Conservation (phyloP, 805 yeast species). For the Candida khao-thaluensis region DNA sequence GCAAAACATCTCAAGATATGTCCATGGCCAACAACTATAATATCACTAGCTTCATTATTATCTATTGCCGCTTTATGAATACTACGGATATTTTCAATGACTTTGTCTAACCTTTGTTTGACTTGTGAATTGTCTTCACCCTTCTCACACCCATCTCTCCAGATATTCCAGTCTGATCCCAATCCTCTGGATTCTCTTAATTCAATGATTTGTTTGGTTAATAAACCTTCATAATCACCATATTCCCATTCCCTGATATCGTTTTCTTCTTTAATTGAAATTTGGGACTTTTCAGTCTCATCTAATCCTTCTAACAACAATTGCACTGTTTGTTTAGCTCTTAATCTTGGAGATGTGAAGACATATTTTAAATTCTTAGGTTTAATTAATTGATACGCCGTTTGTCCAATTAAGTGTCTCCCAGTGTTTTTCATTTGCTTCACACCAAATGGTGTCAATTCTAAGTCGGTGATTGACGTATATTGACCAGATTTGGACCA, state of each 20-base stretch:
- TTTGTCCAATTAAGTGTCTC: conserved; percentile 56
- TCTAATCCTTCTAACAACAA: conserved; percentile 55
- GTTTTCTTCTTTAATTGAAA: conserved; percentile 53
- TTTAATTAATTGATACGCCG: conserved; percentile 54
- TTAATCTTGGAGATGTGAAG: conserved; percentile 74
- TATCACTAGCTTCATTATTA: conserved; percentile 58
- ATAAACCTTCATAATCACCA: conserved; percentile 90
- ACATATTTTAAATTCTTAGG: conserved; percentile 63
- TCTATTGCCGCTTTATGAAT: conserved; percentile 57
- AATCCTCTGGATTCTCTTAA: conserved; percentile 43
- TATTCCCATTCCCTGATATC: conserved; percentile 94
- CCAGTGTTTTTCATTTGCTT: conserved; percentile 77
- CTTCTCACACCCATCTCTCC: conserved; percentile 91
- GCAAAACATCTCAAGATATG: conserved; percentile 89
- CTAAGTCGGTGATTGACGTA: conserved; percentile 82
- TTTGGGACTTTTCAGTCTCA: conserved; percentile 38
- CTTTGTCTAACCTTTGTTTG: conserved; percentile 66
- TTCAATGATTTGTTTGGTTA: conserved; percentile 63
- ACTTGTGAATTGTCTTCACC: conserved; percentile 76
- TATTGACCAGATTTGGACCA: conserved; percentile 95
- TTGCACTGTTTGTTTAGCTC: conserved; percentile 76
- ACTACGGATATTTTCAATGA: conserved; percentile 61
- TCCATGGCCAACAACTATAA: conserved; percentile 88
- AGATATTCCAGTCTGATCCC: conserved; percentile 66
- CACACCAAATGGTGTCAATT: conserved; percentile 75